Conservation (phyloP, 495 filamentous ascomycete species). For the Penicillium herquei region DNA sequence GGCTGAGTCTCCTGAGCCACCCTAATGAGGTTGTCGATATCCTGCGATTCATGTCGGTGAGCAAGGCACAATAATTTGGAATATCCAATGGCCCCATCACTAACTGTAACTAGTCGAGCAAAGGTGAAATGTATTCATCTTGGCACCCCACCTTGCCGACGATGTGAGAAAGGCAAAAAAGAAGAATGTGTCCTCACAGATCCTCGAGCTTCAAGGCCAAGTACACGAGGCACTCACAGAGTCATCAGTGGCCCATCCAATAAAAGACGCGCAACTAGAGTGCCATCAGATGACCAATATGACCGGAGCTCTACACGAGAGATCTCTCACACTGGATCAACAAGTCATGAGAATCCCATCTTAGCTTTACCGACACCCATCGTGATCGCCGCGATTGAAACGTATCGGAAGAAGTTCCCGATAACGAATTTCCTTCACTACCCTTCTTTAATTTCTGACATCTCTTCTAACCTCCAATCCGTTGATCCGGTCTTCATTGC, state of each 20-base stretch:
- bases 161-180: constrained; percentile 31
- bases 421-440: constrained; percentile 46
- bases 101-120: constrained; percentile 24
- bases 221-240: constrained; percentile 1
- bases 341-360: constrained; percentile 22
- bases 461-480: constrained; percentile 30
- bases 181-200: constrained; percentile 33
- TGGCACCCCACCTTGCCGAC: constrained; percentile 38
- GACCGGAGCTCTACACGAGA: not conserved
- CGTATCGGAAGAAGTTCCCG: constrained; percentile 44
- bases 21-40: constrained; percentile 42
- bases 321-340: constrained; percentile 1
- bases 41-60: constrained; percentile 43
- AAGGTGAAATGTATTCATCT: constrained; percentile 47
- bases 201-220: constrained; percentile 19
- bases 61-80: not conserved
- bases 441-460: constrained; percentile 41
- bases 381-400: constrained; percentile 39
- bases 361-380: constrained; percentile 26
- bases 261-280: constrained; percentile 15
- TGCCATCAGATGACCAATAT: not conserved
- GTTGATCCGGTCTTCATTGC: constrained; percentile 45
- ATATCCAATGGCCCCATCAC: not conserved
- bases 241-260: constrained; percentile 1
- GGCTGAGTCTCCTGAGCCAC: not conserved